Base-by-base conservation (phyloP, 495 filamentous ascomycete genomes). In the Aspergillus bertholletiae region DNA sequence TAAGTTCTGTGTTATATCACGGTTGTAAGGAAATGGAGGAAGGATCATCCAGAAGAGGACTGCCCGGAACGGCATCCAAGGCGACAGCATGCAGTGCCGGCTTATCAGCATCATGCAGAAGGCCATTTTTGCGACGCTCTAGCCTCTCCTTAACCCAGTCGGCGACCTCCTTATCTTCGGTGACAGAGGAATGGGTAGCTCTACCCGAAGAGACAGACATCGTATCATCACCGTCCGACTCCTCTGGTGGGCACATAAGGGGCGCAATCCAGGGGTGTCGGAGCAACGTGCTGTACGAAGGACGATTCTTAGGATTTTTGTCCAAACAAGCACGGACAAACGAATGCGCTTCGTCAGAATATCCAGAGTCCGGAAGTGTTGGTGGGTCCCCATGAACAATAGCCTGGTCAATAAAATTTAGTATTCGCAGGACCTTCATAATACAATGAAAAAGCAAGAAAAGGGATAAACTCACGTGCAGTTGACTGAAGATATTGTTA, bases 321-420 rank as follows among this genome's bases (percentile, higher is more conserved):
- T 96, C 89, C 44, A 98, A 80, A 68, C 95, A 97, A 45, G 88
- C 85, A 20, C 79, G 78, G 39, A 97, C 92, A 72, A 98, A 98
- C 53, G 92, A 86, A 32, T 87, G 86, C 0, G 95, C 92, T 5
- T 84, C 79, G 32, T 86, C 79, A 0, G 91, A 93, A 70, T 86
- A 98, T 22, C 81, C 83, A 28, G 88, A 81, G 26, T 72, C 72
- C 0, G 94, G 94, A 18, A 97, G 80, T 60, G 88, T 85, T 0
- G 95, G 94, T 20, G 95, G 89, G 17, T 96, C 90, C 44, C 94
- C 94, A 64, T 97, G 89, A 21, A 99, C 94, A 60, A 99, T 99
- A 18, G 94, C 94, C 95, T 99, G 60, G 5, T 46, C 34, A 22
- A 26, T 28, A n/a, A 26, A 58, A 41, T 46, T 59, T 28, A 65